Percentiles rank a stretch among this genome's conserved stretches.
These are phyloP conservation scores for Draba incana DNA, from an alignment of 345 rosid species.

Conservation along the genomic window DNA sequence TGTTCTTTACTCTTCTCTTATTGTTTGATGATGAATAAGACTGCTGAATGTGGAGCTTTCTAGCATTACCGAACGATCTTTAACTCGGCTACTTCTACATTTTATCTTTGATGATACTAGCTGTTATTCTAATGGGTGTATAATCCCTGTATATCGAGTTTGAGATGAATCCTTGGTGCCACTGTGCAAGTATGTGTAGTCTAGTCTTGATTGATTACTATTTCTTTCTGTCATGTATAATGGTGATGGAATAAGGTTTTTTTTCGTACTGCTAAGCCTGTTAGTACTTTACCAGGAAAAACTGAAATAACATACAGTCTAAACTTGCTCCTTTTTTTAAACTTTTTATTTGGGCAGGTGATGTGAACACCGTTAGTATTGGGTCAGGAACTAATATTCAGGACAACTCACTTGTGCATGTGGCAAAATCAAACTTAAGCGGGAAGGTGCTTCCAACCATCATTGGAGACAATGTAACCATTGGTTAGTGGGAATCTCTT, in stretches of 20 bases:
- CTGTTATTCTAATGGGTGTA: background rate
- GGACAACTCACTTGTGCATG: constrained; percentile 96
- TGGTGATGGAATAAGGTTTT: constrained; percentile 6
- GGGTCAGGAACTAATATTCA: constrained; percentile 97
- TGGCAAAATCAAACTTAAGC: constrained; percentile 88
- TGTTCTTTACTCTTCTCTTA: constrained; percentile 4
- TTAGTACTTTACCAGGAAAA: background rate
- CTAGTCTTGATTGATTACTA: background rate
- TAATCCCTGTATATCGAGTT: background rate
- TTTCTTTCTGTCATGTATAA: background rate
- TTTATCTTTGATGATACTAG: background rate
- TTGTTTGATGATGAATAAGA: constrained; percentile 16
- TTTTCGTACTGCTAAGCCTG: background rate
- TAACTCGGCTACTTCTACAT: background rate
- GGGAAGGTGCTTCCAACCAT: constrained; percentile 87
- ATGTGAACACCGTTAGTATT: constrained; percentile 75
- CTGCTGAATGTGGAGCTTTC: constrained; percentile 15
- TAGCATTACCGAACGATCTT: constrained; percentile 4
- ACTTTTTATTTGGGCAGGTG: constrained; percentile 55
- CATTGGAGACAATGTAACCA: constrained; percentile 93
- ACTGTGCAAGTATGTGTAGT: constrained; percentile 13
- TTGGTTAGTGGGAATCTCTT: constrained; percentile 62
- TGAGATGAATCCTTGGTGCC: constrained; percentile 11
- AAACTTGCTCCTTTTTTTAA: background rate
- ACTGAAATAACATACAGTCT: constrained; percentile 19